Evolutionary conservation across 768 basidiomycete genomes (phyloP).

Genomic region (Heimioporus sp.): DNA sequence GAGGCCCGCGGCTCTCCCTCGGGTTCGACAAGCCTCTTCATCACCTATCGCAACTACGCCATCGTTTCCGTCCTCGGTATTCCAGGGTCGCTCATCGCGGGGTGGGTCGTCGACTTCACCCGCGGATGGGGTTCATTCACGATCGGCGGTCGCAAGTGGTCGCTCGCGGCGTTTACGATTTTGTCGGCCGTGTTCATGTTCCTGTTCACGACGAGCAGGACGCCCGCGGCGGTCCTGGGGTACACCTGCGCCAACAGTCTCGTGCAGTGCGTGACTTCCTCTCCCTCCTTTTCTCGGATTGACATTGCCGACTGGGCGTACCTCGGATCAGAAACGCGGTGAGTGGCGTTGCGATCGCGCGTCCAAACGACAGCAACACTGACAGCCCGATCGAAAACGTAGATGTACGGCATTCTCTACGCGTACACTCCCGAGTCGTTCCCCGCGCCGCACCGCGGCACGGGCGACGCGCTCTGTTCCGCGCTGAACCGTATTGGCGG

Average conservation of each 20-base stretch:
- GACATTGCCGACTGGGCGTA: background rate
- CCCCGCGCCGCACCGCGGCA: conserved; percentile 55
- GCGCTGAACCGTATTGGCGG: conserved; percentile 49
- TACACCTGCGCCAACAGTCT: conserved; percentile 45
- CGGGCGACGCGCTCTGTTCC: conserved; percentile 49
- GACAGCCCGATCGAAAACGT: too few species aligned
- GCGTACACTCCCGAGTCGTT: conserved; percentile 62
- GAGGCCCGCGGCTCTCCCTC: conserved; percentile 30
- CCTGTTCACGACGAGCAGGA: conserved; percentile 49
- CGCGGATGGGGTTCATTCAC: conserved; percentile 31
- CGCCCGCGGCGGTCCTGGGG: conserved; percentile 38
- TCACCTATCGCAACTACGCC: conserved; percentile 47
- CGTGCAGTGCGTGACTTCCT: conserved; percentile 35
- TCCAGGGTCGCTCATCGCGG: conserved; percentile 48
- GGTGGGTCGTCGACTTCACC: conserved; percentile 44
- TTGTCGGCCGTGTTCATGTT: conserved; percentile 49
- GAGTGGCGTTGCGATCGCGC: background rate
- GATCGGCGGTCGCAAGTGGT: conserved; percentile 45
- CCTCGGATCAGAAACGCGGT: conserved; percentile 34
- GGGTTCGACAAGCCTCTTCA: conserved; percentile 18
- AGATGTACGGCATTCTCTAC: conserved; percentile 54
- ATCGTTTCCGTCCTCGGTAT: conserved; percentile 47
- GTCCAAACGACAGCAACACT: too few species aligned
- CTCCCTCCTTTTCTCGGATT: background rate
- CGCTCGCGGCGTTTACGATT: conserved; percentile 44